Base-by-base conservation (phyloP, 2,329 filamentous ascomycete species). In the Fusarium temperatum region DNA sequence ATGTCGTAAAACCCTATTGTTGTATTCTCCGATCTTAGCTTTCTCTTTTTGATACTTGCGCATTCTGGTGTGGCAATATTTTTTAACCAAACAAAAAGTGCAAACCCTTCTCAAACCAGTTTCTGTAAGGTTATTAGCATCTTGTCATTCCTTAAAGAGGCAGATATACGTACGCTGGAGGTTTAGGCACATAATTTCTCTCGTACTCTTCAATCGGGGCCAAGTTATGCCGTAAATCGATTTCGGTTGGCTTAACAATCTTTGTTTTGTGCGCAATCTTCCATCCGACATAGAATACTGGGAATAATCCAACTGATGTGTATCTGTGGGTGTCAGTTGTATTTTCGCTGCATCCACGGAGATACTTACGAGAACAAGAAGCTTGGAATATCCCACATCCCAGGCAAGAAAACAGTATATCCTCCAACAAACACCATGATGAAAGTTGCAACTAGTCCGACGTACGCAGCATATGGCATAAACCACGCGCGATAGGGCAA, bases 371-470 rank as follows among this genome's bases (percentile, higher is more conserved):
- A 92, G 81, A 94, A 94, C 35, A 96, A 81, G 80, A 96, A 96
- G 12, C 88, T 90, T 12, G 91, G 87, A 1, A 92, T 79, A 67
- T 89, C 87, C 93, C 92, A 96, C 9, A 87, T 86, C 1, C 88
- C 85, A 0, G 92, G 90, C 51, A 95, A 80, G 77, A 96, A 96
- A 3, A 95, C 92, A 0, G 91, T 88, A 72, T 95, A 96, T 0
- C 93, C 93, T 14, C 92, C 90, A 4, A 95, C 90, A 75, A 95
- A 90, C 0, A 91, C 88, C 91, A 96, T 95, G 72, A 93, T 81
- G 55, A 89, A 88, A 3, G 90, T 93, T 32, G 88, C 89, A 1
- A 84, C 79, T 11, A 94, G 82, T 0, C 89, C 91, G 55, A 91
- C 90, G 78, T 89, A 95, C 2, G 93, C 92, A 0, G 89, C 87